Evolutionary conservation across 2,329 filamentous ascomycete genomes (phyloP).

Genomic region (Clarireedia hainanense): DNA sequence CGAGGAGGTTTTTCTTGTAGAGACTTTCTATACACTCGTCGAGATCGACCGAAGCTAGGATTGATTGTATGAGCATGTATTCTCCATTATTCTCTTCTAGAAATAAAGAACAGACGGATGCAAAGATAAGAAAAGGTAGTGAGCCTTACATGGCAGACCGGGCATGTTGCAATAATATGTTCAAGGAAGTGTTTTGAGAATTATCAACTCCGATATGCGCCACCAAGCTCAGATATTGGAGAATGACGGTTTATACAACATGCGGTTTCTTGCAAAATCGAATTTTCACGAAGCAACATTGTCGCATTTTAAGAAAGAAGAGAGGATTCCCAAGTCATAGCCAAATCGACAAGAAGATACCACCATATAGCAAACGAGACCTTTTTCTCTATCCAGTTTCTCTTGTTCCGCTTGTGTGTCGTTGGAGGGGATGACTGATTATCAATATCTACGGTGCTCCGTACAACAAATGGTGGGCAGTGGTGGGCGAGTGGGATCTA

Average conservation of each 20-base stretch:
- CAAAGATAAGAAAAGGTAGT: neutral
- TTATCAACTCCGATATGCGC: slow-evolving; percentile 16
- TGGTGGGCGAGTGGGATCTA: neutral
- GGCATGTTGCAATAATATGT: slow-evolving; percentile 39
- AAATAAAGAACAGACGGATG: neutral
- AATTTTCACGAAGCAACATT: slow-evolving; percentile 28
- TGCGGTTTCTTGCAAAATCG: slow-evolving; percentile 21
- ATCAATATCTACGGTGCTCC: neutral
- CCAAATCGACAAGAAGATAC: slow-evolving; percentile 10
- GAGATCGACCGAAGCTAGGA: slow-evolving; percentile 82
- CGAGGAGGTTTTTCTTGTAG: slow-evolving; percentile 93
- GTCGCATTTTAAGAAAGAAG: slow-evolving; percentile 18
- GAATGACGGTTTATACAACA: slow-evolving; percentile 18
- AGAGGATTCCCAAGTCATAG: slow-evolving; percentile 16
- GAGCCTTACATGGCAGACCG: slow-evolving; percentile 45
- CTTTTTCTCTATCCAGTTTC: no score
- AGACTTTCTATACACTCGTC: slow-evolving; percentile 97
- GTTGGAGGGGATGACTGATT: neutral
- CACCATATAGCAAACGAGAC: neutral
- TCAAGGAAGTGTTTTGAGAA: neutral
- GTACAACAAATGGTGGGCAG: neutral
- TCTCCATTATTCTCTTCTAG: no score
- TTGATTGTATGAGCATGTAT: neutral
- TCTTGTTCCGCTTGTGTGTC: neutral
- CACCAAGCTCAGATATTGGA: slow-evolving; percentile 18